phyloP scores from a whole-genome alignment of 495 filamentous ascomycete genomes.

The Apiosordaria backusii region DNA sequence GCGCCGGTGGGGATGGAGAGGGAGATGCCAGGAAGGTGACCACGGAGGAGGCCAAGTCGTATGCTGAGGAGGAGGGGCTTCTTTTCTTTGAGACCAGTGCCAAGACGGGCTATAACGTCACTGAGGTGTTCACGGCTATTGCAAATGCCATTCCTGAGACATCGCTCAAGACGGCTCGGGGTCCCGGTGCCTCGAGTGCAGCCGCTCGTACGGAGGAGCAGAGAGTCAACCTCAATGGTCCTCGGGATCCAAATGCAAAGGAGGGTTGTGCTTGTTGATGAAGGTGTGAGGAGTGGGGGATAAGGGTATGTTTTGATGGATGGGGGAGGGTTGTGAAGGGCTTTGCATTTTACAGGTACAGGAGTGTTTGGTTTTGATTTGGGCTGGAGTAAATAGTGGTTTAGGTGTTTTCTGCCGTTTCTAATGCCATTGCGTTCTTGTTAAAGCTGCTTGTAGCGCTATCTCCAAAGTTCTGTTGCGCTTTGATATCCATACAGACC shows the following conservation, averaged over 20 bases:
- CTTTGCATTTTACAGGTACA: conserved; percentile 19
- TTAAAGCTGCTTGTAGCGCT: neutral
- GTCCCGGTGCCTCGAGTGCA: conserved; percentile 57
- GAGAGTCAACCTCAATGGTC: conserved; percentile 66
- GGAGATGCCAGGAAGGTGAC: conserved; percentile 82
- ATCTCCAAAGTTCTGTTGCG: neutral
- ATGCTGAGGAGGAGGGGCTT: conserved; percentile 90
- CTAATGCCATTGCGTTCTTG: neutral
- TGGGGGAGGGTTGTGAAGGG: neutral
- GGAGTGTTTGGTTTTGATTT: conserved; percentile 21
- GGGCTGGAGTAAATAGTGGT: conserved; percentile 19
- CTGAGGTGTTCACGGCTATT: conserved; percentile 97
- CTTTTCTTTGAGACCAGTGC: conserved; percentile 98
- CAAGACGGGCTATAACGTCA: conserved; percentile 90
- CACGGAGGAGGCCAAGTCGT: conserved; percentile 81
- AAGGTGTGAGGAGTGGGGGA: neutral
- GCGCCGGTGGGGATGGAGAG: conserved; percentile 56
- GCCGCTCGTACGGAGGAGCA: conserved; percentile 55
- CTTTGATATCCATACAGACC: neutral
- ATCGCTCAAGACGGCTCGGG: conserved; percentile 81
- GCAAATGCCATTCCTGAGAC: conserved; percentile 96
- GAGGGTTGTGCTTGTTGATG: conserved; percentile 86
- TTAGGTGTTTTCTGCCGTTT: conserved; percentile 10
- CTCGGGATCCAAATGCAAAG: conserved; percentile 63
- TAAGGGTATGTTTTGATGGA: neutral